Evolutionary conservation across 495 filamentous ascomycete genomes (phyloP).

Genomic region (Talaromyces borbonicus): DNA sequence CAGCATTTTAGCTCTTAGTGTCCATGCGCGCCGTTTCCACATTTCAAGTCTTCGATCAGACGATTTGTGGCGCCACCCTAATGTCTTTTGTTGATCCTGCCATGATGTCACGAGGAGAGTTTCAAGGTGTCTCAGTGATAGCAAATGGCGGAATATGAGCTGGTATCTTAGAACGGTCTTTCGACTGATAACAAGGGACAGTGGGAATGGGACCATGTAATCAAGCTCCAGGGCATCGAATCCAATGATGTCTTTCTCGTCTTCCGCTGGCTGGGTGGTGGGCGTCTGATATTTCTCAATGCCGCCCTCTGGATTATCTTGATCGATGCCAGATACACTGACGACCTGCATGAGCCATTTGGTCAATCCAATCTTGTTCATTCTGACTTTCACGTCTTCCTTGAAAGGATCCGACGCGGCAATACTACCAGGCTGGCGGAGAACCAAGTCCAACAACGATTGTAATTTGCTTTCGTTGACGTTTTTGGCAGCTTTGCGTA

Average conservation of each 20-base stretch:
- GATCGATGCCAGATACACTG: constrained; percentile 86
- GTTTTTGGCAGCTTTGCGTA: constrained; percentile 73
- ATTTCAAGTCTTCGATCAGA: constrained; percentile 66
- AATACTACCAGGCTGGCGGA: constrained; percentile 89
- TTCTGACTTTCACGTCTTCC: constrained; percentile 91
- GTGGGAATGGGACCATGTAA: constrained; percentile 90
- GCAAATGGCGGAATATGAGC: constrained; percentile 84
- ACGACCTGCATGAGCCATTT: constrained; percentile 94
- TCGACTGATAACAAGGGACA: constrained; percentile 90
- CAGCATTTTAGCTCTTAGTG: constrained; percentile 83
- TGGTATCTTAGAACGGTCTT: constrained; percentile 95
- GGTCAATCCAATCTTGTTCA: constrained; percentile 88
- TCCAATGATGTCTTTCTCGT: constrained; percentile 78
- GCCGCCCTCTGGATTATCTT: constrained; percentile 56
- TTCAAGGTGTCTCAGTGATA: constrained; percentile 83
- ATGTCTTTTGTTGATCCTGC: constrained; percentile 77
- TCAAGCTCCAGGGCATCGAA: constrained; percentile 90
- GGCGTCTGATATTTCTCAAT: constrained; percentile 45
- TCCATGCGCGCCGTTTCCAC: constrained; percentile 92
- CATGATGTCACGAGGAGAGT: constrained; percentile 73
- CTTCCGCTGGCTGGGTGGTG: constrained; percentile 42
- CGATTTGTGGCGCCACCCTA: constrained; percentile 76
- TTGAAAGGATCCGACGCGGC: constrained; percentile 94
- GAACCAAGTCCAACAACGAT: constrained; percentile 84
- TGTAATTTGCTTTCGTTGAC: constrained; percentile 92